These are phyloP conservation scores for Aristolochia fimbriata DNA, from an alignment of 164 flowering plant genomes.

Conservation along the genomic window DNA sequence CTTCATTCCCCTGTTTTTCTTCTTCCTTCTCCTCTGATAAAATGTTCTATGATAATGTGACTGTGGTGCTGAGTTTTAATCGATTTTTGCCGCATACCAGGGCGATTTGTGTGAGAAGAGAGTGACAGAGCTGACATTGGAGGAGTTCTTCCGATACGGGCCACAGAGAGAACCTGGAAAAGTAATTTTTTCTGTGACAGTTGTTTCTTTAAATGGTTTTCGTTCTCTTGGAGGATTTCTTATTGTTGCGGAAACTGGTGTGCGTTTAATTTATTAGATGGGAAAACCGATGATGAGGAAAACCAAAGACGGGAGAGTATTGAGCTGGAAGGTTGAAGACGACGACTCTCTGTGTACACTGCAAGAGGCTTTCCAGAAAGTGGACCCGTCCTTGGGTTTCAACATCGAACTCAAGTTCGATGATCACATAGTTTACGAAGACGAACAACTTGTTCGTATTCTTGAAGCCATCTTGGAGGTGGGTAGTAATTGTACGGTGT, in stretches of 20 bases:
- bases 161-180: conserved; percentile 48
- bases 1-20: not conserved
- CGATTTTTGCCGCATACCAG: conserved; percentile 24
- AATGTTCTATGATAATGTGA: no score
- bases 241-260: not conserved
- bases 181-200: conserved; percentile 5
- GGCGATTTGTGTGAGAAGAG: conserved; percentile 55
- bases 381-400: conserved; percentile 66
- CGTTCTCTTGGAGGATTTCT: not conserved
- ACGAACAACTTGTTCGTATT: conserved; percentile 32
- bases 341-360: conserved; percentile 71
- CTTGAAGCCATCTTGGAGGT: conserved; percentile 55
- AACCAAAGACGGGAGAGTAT: conserved; percentile 60
- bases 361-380: conserved; percentile 69
- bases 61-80: not conserved
- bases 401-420: conserved; percentile 89
- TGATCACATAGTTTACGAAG: conserved; percentile 48
- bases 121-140: conserved; percentile 50
- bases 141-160: conserved; percentile 68
- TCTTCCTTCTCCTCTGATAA: not conserved
- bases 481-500: no score
- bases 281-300: conserved; percentile 65
- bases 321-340: conserved; percentile 62
- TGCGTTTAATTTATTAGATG: conserved; percentile 5
- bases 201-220: not conserved